Percentiles rank a stretch among this genome's conserved stretches.
phyloP scores from a whole-genome alignment of 495 filamentous ascomycete genomes.

The Penicillium argentinense region DNA sequence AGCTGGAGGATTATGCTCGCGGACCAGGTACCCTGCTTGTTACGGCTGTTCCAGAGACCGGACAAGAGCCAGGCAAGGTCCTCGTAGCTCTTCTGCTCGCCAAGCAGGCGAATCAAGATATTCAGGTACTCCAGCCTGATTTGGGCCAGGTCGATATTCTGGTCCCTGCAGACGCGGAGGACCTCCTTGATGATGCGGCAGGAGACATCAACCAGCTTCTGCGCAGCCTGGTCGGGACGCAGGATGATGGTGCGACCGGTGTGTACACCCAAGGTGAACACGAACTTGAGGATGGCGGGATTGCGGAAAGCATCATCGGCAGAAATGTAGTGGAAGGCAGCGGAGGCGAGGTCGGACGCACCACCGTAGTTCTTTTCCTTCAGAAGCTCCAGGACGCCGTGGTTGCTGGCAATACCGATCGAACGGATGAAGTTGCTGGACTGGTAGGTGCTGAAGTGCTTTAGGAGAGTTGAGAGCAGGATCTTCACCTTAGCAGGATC shows the following conservation, averaged over 20 bases:
- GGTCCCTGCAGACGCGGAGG: slow-evolving; percentile 21
- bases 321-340: slow-evolving; percentile 32
- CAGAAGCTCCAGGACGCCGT: slow-evolving; percentile 29
- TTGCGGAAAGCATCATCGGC: slow-evolving; percentile 27
- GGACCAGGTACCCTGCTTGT: slow-evolving; percentile 24
- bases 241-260: slow-evolving; percentile 23
- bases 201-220: slow-evolving; percentile 22
- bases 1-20: slow-evolving; percentile 31
- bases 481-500: slow-evolving; percentile 27
- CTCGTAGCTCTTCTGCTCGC: slow-evolving; percentile 38
- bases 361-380: slow-evolving; percentile 22
- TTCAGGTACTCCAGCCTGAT: slow-evolving; percentile 33
- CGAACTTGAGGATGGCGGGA: slow-evolving; percentile 28
- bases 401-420: slow-evolving; percentile 36
- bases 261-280: slow-evolving; percentile 28
- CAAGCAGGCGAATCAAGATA: slow-evolving; percentile 34
- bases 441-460: slow-evolving; percentile 31
- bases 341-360: slow-evolving; percentile 31
- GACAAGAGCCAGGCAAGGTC: slow-evolving; percentile 36
- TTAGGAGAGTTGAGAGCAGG: slow-evolving; percentile 28
- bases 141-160: slow-evolving; percentile 29
- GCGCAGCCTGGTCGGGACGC: slow-evolving; percentile 12
- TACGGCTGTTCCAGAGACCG: slow-evolving; percentile 36
- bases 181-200: slow-evolving; percentile 23
- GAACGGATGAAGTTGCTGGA: slow-evolving; percentile 38